Evolutionary conservation across 2,329 filamentous ascomycete genomes (phyloP), one percentile per base, ranked within the genome.

Genomic region (Juglanconis sp.): DNA sequence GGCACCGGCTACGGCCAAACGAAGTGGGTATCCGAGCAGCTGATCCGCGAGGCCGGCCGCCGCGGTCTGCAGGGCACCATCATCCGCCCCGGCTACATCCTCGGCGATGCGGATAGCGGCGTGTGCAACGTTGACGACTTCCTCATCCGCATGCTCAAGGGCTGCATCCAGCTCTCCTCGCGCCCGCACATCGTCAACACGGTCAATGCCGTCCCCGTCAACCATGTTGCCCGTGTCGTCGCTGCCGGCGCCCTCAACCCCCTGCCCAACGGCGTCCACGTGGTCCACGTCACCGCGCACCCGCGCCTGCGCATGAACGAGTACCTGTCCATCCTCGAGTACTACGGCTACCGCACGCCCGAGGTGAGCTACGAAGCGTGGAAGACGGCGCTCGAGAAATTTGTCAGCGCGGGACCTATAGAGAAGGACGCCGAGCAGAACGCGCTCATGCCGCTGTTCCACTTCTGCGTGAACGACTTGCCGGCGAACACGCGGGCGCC

Each of bases 1-100:
- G 87, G 86, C 44, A 96, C 91, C 1, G 93, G 94, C 5, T 97
- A 97, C 68, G 93, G 94, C 3, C 93, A 97, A 73, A 87, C 85
- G 65, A 97, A 98, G 77, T 97, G 92, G 92, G 90, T 85, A 5
- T 82, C 84, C 10, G 84, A 87, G 67, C 76, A 84, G 53, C 80
- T 97, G 52, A 84, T 92, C 30, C 84, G 90, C 31, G 89, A 91
- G 72, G 93, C 94, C 32, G 91, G 92, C 53, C 79, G 79, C 59
- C 84, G 91, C 59, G 93, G 94, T 11, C 83, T 97, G 2, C 79
- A 76, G 15, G 93, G 91, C 15, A 83, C 87, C 30, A 85, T 96
- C 47, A 80, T 96, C 53, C 86, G 94, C 11, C 89, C 94, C 3
- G 92, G 94, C 35, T 97, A 97, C 72, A 87, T 97, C 42, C 81